Evolutionary conservation across 2,329 filamentous ascomycete species (phyloP).

Genomic region (Trichoderma koningii): DNA sequence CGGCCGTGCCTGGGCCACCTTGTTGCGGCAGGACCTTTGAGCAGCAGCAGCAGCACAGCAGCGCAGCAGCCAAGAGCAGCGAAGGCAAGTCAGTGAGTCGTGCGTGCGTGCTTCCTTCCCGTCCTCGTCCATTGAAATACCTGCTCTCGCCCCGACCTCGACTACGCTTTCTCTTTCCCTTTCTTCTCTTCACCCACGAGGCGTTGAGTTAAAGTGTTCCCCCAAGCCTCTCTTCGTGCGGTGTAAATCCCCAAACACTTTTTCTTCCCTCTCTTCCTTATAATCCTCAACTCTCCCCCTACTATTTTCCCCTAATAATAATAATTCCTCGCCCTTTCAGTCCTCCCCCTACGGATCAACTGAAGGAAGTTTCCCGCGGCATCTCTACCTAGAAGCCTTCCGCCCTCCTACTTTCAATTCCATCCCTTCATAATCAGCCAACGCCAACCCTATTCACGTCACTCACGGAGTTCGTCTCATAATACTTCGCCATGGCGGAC

Average conservation of each 20-base stretch:
- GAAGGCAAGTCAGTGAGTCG: too few relatives aligned
- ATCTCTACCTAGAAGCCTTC: slow-evolving; percentile 28
- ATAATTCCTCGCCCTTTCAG: slow-evolving; percentile 29
- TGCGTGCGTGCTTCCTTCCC: slow-evolving; percentile 22
- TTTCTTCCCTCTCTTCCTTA: slow-evolving; percentile 27
- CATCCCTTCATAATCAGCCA: slow-evolving; percentile 1
- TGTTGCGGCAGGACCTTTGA: slow-evolving; percentile 1
- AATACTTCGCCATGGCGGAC: slow-evolving; percentile 53
- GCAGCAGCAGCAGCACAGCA: too few relatives aligned
- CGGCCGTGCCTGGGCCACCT: slow-evolving; percentile 19
- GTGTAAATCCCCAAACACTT: slow-evolving; percentile 38
- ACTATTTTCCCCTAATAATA: slow-evolving; percentile 26
- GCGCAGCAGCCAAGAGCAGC: too few relatives aligned
- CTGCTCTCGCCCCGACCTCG: slow-evolving; percentile 39
- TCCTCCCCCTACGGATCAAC: slow-evolving; percentile 2
- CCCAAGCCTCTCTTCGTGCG: slow-evolving; percentile 46
- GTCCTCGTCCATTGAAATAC: slow-evolving; percentile 44
- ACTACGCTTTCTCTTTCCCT: slow-evolving; percentile 35
- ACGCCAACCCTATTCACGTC: slow-evolving; percentile 19
- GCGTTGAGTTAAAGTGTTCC: slow-evolving; percentile 47
- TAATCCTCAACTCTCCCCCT: slow-evolving; percentile 24
- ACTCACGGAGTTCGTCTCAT: slow-evolving; percentile 1
- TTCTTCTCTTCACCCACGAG: slow-evolving; percentile 53
- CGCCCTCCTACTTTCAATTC: slow-evolving; percentile 28
- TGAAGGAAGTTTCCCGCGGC: slow-evolving; percentile 12